A percentile compares a stretch with the other conserved stretches of the same genome.
phyloP scores from a whole-genome alignment of 495 filamentous ascomycete species.

The Lasiosphaeria miniovina region DNA sequence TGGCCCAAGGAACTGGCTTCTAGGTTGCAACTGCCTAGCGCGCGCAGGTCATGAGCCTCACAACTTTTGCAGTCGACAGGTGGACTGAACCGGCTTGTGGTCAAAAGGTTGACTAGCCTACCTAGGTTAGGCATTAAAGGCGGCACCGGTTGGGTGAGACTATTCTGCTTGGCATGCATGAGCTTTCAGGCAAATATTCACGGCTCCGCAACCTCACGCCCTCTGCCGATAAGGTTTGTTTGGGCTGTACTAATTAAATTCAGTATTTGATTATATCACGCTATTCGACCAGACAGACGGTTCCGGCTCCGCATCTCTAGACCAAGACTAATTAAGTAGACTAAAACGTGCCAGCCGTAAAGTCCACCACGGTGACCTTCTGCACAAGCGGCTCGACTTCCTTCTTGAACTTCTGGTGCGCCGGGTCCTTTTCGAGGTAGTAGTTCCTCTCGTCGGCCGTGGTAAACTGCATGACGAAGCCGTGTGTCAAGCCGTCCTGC shows the following conservation, averaged over 20 bases:
- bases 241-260: too few relatives aligned
- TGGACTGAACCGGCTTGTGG: background rate
- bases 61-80: too few relatives aligned
- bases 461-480: constrained; percentile 59
- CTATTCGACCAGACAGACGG: background rate
- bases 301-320: too few relatives aligned
- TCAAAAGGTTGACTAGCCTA: background rate
- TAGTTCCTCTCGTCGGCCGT: constrained; percentile 53
- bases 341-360: constrained; percentile 1
- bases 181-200: too few relatives aligned
- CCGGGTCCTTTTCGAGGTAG: constrained; percentile 50
- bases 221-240: background rate
- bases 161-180: background rate
- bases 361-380: constrained; percentile 21
- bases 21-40: too few relatives aligned
- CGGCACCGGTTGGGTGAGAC: background rate
- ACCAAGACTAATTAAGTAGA: background rate
- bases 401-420: constrained; percentile 46
- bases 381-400: constrained; percentile 35
- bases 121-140: background rate
- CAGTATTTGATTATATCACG: background rate
- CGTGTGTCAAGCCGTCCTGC: constrained; percentile 56
- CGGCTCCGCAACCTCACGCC: too few relatives aligned
- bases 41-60: too few relatives aligned
- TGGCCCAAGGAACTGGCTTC: too few relatives aligned